A percentile compares a stretch with the other conserved stretches of the same genome.
These are phyloP conservation scores for Alternaria postmessia DNA, from an alignment of 2,329 filamentous ascomycete species.

Conservation along the genomic window DNA sequence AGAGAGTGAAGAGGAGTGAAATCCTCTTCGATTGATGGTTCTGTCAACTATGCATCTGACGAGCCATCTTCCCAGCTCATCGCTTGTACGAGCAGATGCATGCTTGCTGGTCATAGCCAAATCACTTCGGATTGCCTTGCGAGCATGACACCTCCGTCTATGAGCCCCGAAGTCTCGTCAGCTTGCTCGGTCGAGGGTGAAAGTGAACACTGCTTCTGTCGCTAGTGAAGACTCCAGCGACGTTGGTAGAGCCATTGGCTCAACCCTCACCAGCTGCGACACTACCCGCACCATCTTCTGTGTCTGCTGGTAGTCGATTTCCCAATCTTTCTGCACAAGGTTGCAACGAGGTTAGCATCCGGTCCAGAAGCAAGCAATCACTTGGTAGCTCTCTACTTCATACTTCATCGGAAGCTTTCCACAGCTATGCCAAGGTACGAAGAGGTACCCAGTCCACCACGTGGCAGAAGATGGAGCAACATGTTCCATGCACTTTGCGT, in stretches of 20 bases:
- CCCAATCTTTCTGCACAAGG: not conserved
- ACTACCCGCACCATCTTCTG: not conserved
- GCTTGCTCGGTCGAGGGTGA: too few relatives aligned
- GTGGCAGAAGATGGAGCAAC: not conserved
- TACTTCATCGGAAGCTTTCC: not conserved
- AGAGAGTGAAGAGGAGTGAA: constrained; percentile 56
- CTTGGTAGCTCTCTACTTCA: not conserved
- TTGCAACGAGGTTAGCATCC: not conserved
- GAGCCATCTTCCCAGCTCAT: not conserved
- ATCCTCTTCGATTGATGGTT: not conserved
- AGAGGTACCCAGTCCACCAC: not conserved
- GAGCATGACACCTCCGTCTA: too few relatives aligned
- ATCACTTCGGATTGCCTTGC: not conserved
- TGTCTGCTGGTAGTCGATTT: not conserved
- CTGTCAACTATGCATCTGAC: too few relatives aligned
- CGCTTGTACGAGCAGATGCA: not conserved
- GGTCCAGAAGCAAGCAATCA: not conserved
- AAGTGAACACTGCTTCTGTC: not conserved
- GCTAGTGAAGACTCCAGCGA: not conserved
- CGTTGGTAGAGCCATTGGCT: not conserved
- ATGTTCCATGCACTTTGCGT: not conserved
- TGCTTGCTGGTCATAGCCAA: too few relatives aligned
- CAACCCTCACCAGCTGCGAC: not conserved
- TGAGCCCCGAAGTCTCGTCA: not conserved
- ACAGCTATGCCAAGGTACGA: not conserved